These are phyloP conservation scores for Boletus sp. DNA, from an alignment of 768 basidiomycete species.

Conservation along the genomic window DNA sequence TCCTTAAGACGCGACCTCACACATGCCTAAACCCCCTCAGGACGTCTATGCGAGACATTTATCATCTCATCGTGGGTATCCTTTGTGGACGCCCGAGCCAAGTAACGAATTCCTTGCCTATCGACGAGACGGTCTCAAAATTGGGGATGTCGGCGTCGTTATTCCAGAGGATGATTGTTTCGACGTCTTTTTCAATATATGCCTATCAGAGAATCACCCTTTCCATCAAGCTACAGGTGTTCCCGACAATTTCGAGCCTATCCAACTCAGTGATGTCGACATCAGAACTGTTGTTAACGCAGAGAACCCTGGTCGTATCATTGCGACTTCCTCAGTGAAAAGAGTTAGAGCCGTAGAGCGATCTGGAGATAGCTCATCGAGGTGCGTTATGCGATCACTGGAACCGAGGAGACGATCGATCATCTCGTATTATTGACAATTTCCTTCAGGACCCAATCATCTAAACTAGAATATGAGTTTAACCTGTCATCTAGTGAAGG, in stretches of 20 bases:
- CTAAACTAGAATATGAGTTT: slow-evolving; percentile 3
- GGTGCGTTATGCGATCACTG: too few species aligned
- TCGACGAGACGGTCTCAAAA: slow-evolving; percentile 25
- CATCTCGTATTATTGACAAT: background rate
- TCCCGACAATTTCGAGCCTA: too few species aligned
- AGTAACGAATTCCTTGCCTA: slow-evolving; percentile 22
- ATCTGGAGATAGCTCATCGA: too few species aligned
- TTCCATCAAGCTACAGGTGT: too few species aligned
- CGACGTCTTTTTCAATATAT: slow-evolving; percentile 12
- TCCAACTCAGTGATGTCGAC: too few species aligned
- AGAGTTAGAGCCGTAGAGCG: too few species aligned
- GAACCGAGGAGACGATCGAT: too few species aligned
- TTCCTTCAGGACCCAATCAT: background rate
- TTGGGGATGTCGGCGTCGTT: slow-evolving; percentile 36
- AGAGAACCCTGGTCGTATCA: too few species aligned
- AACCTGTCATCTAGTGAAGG: slow-evolving; percentile 22
- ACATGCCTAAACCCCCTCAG: slow-evolving; percentile 8
- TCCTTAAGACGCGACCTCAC: background rate
- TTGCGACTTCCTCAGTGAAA: too few species aligned
- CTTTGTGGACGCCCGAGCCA: slow-evolving; percentile 32
- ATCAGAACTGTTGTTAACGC: too few species aligned
- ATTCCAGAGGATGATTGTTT: too few species aligned
- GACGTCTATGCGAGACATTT: slow-evolving; percentile 19
- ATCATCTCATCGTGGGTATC: slow-evolving; percentile 25
- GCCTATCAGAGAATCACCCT: slow-evolving; percentile 13